Conservation (phyloP, 129 eudicot species). For the Ambrosia trifida region DNA sequence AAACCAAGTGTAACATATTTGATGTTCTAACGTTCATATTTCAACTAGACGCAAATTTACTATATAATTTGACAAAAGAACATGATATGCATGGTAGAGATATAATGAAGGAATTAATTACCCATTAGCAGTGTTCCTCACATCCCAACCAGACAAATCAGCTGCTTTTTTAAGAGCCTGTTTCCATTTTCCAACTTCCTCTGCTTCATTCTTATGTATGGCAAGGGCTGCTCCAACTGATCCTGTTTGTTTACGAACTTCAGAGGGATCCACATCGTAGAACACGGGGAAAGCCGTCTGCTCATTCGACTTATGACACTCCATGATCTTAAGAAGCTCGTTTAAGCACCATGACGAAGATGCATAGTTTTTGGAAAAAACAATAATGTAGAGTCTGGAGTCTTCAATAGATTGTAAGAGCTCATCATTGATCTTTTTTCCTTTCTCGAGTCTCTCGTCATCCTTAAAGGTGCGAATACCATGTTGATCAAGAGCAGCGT, state of each 20-base stretch:
- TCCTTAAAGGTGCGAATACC: neutral
- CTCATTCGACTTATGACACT: neutral
- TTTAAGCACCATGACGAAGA: slow-evolving; percentile 5
- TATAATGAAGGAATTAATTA: neutral
- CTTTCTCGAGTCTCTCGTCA: neutral
- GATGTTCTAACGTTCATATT: too few relatives aligned
- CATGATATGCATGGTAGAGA: too few relatives aligned
- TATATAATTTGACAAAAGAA: too few relatives aligned
- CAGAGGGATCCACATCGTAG: neutral
- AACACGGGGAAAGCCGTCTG: neutral
- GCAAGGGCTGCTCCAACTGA: neutral
- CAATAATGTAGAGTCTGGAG: neutral
- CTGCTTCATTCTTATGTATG: neutral
- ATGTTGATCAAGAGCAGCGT: neutral
- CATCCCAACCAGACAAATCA: slow-evolving; percentile 1
- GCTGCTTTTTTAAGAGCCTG: neutral
- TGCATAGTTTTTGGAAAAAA: neutral
- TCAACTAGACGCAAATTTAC: too few relatives aligned
- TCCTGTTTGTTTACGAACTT: neutral
- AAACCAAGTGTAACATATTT: too few relatives aligned
- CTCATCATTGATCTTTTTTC: neutral
- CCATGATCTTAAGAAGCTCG: neutral
- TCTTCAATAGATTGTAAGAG: neutral
- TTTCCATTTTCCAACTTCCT: neutral
- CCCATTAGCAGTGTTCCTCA: slow-evolving; percentile 6